Conservation (phyloP, 2,329 filamentous ascomycete genomes). For the Diaporthe ampelina region DNA sequence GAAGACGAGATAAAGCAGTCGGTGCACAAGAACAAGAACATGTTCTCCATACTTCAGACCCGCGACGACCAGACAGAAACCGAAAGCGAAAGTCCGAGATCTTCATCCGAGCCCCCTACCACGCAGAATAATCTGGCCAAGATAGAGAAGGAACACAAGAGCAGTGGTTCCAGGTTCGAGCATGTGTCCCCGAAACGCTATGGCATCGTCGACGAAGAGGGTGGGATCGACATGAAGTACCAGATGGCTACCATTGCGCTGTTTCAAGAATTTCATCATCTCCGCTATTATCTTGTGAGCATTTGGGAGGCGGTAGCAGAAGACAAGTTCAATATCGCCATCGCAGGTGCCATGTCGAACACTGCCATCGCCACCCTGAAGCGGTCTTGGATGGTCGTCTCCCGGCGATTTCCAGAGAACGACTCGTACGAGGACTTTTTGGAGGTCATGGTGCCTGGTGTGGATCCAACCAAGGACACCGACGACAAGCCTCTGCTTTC, state of each 20-base stretch:
- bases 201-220: neutral
- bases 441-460: neutral
- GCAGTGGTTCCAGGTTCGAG: neutral
- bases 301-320: neutral
- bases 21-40: neutral
- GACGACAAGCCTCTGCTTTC: too few species aligned
- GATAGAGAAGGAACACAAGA: neutral
- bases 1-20: neutral
- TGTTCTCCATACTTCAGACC: neutral
- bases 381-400: neutral
- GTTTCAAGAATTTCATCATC: neutral
- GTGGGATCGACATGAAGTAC: neutral
- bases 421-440: neutral
- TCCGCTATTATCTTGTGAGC: neutral
- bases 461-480: neutral
- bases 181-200: neutral
- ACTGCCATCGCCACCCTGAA: neutral
- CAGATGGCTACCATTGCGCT: neutral
- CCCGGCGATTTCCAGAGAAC: neutral
- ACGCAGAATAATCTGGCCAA: neutral
- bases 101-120: neutral
- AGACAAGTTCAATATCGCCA: neutral
- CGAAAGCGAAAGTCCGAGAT: neutral
- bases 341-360: neutral
- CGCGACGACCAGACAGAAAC: neutral